Conservation (phyloP, 2,329 filamentous ascomycete species). For the Pseudogymnoascus sp. region DNA sequence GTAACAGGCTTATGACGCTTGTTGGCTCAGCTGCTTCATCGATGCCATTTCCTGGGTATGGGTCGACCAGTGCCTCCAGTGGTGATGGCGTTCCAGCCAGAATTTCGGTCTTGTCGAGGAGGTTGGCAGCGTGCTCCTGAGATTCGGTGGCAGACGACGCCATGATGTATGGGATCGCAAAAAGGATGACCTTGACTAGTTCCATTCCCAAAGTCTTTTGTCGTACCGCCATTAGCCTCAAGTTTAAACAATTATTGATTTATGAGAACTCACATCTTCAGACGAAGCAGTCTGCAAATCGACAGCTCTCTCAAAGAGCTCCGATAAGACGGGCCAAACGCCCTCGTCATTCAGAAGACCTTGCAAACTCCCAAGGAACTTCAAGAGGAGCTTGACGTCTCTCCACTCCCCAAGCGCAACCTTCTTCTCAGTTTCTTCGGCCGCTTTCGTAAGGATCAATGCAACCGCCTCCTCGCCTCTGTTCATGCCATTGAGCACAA, state of each 20-base stretch:
- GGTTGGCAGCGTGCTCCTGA: conserved; percentile 63
- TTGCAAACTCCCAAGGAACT: conserved; percentile 83
- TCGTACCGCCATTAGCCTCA: background rate
- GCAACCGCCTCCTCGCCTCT: conserved; percentile 55
- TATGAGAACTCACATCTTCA: conserved; percentile 63
- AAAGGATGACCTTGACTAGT: conserved; percentile 90
- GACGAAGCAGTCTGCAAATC: conserved; percentile 88
- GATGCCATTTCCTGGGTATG: conserved; percentile 60
- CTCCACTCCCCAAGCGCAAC: conserved; percentile 74
- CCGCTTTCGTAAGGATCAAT: conserved; percentile 59
- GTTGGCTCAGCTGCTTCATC: conserved; percentile 55
- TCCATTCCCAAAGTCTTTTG: conserved; percentile 63
- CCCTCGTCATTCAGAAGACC: conserved; percentile 74
- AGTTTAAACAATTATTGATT: background rate
- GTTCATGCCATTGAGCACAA: conserved; percentile 71
- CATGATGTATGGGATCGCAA: conserved; percentile 88
- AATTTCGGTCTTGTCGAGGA: conserved; percentile 91
- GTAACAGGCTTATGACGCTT: conserved; percentile 72
- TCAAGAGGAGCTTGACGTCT: conserved; percentile 80
- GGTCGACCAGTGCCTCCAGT: conserved; percentile 77
- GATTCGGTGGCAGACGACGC: conserved; percentile 62
- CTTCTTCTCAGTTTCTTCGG: conserved; percentile 54
- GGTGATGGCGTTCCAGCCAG: conserved; percentile 83
- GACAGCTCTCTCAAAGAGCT: conserved; percentile 85
- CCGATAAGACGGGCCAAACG: conserved; percentile 74